Evolutionary conservation across 331 rosid genomes (phyloP).

Genomic region (Cucumis variabilis): DNA sequence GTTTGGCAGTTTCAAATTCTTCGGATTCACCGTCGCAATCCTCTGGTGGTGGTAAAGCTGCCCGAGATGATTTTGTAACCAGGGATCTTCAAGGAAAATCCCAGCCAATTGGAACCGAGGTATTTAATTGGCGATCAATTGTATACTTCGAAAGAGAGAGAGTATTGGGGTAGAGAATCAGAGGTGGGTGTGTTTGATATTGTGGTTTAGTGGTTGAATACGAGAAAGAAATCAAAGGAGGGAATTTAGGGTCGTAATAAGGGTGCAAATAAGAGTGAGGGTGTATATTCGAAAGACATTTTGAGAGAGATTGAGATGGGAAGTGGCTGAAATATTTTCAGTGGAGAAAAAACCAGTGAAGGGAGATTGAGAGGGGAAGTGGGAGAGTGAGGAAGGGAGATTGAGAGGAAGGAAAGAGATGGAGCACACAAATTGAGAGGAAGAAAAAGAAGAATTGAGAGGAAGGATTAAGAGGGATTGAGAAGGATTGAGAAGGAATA

Average conservation of each 20-base stretch:
- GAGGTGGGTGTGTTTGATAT: slow-evolving; percentile 47
- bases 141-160: slow-evolving; percentile 66
- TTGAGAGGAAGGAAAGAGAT: too few relatives aligned
- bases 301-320: slow-evolving; percentile 53
- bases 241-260: slow-evolving; percentile 39
- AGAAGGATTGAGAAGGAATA: too few relatives aligned
- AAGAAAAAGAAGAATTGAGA: too few relatives aligned
- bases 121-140: slow-evolving; percentile 71
- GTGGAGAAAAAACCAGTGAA: too few relatives aligned
- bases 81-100: slow-evolving; percentile 88
- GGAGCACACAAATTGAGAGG: too few relatives aligned
- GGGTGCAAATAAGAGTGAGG: slow-evolving; percentile 43
- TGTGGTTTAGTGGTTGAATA: slow-evolving; percentile 54
- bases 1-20: slow-evolving; percentile 48
- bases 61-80: slow-evolving; percentile 72
- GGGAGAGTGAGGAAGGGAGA: too few relatives aligned
- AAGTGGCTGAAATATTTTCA: too few relatives aligned
- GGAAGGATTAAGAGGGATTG: too few relatives aligned
- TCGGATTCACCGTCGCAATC: slow-evolving; percentile 38
- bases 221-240: slow-evolving; percentile 42
- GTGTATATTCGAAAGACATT: slow-evolving; percentile 78
- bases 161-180: slow-evolving; percentile 50
- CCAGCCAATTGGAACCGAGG: slow-evolving; percentile 91
- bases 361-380: too few relatives aligned
- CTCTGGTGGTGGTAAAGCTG: slow-evolving; percentile 38